Evolutionary conservation across 2,329 filamentous ascomycete species (phyloP).

Genomic region (Exophiala alcalophila): DNA sequence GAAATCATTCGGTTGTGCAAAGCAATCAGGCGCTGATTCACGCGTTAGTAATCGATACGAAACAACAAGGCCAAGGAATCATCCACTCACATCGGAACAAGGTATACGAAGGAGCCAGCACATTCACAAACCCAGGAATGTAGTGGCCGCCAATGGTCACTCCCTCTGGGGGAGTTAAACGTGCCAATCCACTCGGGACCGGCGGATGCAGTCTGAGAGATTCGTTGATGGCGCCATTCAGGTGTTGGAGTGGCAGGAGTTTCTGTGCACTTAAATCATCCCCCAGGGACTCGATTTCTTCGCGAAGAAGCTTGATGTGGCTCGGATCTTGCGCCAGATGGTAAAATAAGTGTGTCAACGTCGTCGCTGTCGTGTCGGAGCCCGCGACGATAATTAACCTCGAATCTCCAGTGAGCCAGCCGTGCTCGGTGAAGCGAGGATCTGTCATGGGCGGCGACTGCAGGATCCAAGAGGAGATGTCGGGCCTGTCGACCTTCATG

Average conservation of each 20-base stretch:
- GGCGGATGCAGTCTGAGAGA: conserved; percentile 40
- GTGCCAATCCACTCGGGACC: conserved; percentile 36
- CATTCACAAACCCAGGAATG: conserved; percentile 34
- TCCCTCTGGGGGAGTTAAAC: conserved; percentile 40
- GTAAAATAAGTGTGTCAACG: conserved; percentile 43
- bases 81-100: conserved; percentile 28
- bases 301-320: conserved; percentile 34
- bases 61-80: conserved; percentile 33
- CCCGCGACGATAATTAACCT: conserved; percentile 34
- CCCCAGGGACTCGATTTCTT: conserved; percentile 36
- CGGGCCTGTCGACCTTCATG: conserved; percentile 9
- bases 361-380: conserved; percentile 43
- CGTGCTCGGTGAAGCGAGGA: conserved; percentile 1
- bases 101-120: conserved; percentile 26
- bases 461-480: conserved; percentile 14
- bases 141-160: conserved; percentile 36
- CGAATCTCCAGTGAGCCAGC: conserved; percentile 31
- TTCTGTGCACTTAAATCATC: conserved; percentile 33
- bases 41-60: conserved; percentile 1
- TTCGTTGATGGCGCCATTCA: conserved; percentile 46
- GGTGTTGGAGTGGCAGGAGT: conserved; percentile 34
- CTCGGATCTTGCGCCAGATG: conserved; percentile 40
- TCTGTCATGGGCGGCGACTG: conserved; percentile 6
- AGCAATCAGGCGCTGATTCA: conserved; percentile 36
- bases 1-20: conserved; percentile 32